These are phyloP conservation scores for Panaeolus cyanescens DNA, from an alignment of 768 basidiomycete species.

Conservation along the genomic window DNA sequence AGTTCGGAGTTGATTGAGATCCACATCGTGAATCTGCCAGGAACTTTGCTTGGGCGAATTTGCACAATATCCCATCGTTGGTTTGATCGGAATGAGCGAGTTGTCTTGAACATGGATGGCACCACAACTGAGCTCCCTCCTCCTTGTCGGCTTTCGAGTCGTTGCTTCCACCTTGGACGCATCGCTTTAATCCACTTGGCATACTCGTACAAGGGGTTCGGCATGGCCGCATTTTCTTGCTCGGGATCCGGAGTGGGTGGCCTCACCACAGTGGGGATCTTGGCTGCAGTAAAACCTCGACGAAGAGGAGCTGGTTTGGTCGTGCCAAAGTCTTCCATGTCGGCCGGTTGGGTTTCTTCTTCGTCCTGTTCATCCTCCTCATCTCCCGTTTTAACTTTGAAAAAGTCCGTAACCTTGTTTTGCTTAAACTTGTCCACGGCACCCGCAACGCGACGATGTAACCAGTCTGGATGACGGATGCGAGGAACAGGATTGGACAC, in stretches of 20 bases:
- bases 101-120: slow-evolving; percentile 76
- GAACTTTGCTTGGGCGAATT: slow-evolving; percentile 72
- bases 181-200: slow-evolving; percentile 77
- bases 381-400: slow-evolving; percentile 44
- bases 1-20: slow-evolving; percentile 79
- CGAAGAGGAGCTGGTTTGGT: slow-evolving; percentile 24
- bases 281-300: slow-evolving; percentile 55
- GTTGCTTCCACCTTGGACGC: slow-evolving; percentile 75
- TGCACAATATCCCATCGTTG: slow-evolving; percentile 93
- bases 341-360: slow-evolving; percentile 37
- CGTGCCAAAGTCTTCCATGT: slow-evolving; percentile 64
- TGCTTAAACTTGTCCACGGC: slow-evolving; percentile 97
- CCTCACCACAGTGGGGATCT: slow-evolving; percentile 43
- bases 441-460: slow-evolving; percentile 86
- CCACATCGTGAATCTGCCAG: slow-evolving; percentile 90
- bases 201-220: slow-evolving; percentile 68
- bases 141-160: slow-evolving; percentile 48
- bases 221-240: slow-evolving; percentile 45
- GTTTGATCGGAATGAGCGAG: slow-evolving; percentile 51
- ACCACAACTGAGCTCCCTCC: slow-evolving; percentile 40
- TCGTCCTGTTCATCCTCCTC: slow-evolving; percentile 24
- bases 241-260: slow-evolving; percentile 45
- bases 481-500: slow-evolving; percentile 95
- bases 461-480: slow-evolving; percentile 96
- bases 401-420: slow-evolving; percentile 97